Percentiles rank a stretch among this genome's conserved stretches.
These are phyloP conservation scores for Blastobotrys peoriensis DNA, from an alignment of 805 yeast species.

Conservation along the genomic window DNA sequence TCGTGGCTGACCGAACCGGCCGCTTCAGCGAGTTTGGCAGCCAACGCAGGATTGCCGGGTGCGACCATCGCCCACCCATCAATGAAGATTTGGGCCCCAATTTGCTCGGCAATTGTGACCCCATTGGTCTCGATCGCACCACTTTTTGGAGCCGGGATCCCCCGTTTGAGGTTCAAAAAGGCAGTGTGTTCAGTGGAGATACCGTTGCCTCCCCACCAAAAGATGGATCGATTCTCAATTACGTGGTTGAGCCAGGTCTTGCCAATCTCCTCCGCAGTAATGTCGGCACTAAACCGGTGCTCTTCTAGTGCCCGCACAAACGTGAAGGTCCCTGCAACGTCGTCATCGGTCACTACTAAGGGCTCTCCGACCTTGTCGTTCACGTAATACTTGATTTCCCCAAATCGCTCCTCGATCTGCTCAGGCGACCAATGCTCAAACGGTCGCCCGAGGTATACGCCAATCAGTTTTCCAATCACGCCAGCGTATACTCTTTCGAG, in stretches of 20 bases:
- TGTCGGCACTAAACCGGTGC: conserved; percentile 3
- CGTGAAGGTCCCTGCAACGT: conserved; percentile 5
- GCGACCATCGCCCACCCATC: conserved; percentile 9
- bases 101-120: conserved; percentile 4
- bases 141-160: conserved; percentile 6
- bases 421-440: conserved; percentile 4
- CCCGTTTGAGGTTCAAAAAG: conserved; percentile 2
- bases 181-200: conserved; percentile 7
- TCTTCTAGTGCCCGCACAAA: conserved; percentile 6
- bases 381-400: conserved; percentile 1
- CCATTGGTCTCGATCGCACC: conserved; percentile 5
- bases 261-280: conserved; percentile 5
- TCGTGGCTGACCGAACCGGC: conserved; percentile 7
- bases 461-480: conserved; percentile 3
- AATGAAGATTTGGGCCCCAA: conserved; percentile 7
- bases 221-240: conserved; percentile 6
- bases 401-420: conserved; percentile 1
- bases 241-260: conserved; percentile 7
- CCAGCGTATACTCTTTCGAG: conserved; percentile 7
- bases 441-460: conserved; percentile 8
- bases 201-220: conserved; percentile 9
- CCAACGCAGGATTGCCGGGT: conserved; percentile 6
- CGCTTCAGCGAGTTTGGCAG: conserved; percentile 3
- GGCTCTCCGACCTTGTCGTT: conserved; percentile 1
- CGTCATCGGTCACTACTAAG: conserved; percentile 5